Percentiles rank a stretch among this genome's conserved stretches.
Evolutionary conservation across 192 early-diverging fungal species (phyloP).

Genomic region (Chytriomyces confervae): DNA sequence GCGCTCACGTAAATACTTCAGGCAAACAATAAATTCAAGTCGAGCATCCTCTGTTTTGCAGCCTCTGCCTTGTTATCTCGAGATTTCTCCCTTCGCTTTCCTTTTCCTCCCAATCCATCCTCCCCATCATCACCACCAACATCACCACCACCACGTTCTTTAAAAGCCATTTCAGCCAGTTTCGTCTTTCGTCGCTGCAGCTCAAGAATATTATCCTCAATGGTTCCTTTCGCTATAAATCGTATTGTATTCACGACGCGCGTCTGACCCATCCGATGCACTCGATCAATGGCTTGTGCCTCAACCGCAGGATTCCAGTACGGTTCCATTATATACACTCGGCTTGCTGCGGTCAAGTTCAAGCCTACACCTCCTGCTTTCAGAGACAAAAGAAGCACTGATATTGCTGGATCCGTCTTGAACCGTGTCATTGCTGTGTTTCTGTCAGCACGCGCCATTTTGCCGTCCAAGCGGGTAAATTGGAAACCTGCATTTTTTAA

Average conservation of each 20-base stretch:
- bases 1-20: conserved; percentile 7
- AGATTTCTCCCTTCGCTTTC: conserved; percentile 34
- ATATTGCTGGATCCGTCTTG: conserved; percentile 54
- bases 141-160: conserved; percentile 24
- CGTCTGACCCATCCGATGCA: conserved; percentile 66
- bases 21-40: conserved; percentile 36
- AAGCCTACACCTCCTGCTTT: conserved; percentile 70
- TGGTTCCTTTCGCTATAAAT: conserved; percentile 57
- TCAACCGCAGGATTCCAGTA: conserved; percentile 72
- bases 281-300: conserved; percentile 64
- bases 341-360: conserved; percentile 58
- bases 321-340: conserved; percentile 62
- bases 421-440: conserved; percentile 63
- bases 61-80: conserved; percentile 33
- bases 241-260: conserved; percentile 54
- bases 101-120: conserved; percentile 24
- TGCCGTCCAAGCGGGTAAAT: conserved; percentile 56
- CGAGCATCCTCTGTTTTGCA: conserved; percentile 35
- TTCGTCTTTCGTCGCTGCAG: conserved; percentile 56
- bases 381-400: conserved; percentile 60
- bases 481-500: conserved; percentile 43
- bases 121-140: conserved; percentile 21
- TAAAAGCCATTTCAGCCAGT: conserved; percentile 54
- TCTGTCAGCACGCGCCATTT: conserved; percentile 62
- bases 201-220: conserved; percentile 60